Conservation (phyloP, 1,139 yeast genomes). For the Saccharomyces hybrid region DNA sequence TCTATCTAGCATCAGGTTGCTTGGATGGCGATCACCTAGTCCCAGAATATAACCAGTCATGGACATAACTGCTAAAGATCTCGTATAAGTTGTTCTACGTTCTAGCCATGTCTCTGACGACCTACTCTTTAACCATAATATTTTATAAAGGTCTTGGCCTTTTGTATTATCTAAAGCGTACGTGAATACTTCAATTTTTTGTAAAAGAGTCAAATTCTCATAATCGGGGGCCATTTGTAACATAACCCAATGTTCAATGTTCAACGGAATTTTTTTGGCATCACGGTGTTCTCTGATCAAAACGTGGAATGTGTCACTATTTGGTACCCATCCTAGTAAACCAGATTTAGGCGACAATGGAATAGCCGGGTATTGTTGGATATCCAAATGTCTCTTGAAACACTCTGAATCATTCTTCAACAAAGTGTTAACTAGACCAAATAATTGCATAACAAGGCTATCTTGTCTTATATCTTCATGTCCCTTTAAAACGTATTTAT, state of each 20-base stretch:
- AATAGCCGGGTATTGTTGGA: slow-evolving; percentile 85
- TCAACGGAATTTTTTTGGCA: slow-evolving; percentile 76
- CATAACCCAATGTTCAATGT: slow-evolving; percentile 94
- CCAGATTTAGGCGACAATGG: slow-evolving; percentile 97
- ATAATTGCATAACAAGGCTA: slow-evolving; percentile 93
- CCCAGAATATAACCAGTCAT: slow-evolving; percentile 98
- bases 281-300: slow-evolving; percentile 90
- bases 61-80: slow-evolving; percentile 96
- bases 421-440: slow-evolving; percentile 89
- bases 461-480: slow-evolving; percentile 99
- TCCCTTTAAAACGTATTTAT: slow-evolving; percentile 77
- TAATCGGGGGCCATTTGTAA: slow-evolving; percentile 97
- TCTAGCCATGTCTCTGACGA: slow-evolving; percentile 98
- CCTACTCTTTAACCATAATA: slow-evolving; percentile 90
- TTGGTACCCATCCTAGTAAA: slow-evolving; percentile 92
- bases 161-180: slow-evolving; percentile 92
- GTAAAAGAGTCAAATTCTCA: slow-evolving; percentile 78
- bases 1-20: slow-evolving; percentile 90
- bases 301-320: slow-evolving; percentile 93
- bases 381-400: slow-evolving; percentile 90
- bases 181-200: slow-evolving; percentile 93
- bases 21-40: slow-evolving; percentile 95
- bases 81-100: slow-evolving; percentile 89
- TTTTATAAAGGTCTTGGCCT: slow-evolving; percentile 93
- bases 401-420: slow-evolving; percentile 89